Evolutionary conservation across 257 asterid species (phyloP).

Genomic region (Eustoma russellianum): DNA sequence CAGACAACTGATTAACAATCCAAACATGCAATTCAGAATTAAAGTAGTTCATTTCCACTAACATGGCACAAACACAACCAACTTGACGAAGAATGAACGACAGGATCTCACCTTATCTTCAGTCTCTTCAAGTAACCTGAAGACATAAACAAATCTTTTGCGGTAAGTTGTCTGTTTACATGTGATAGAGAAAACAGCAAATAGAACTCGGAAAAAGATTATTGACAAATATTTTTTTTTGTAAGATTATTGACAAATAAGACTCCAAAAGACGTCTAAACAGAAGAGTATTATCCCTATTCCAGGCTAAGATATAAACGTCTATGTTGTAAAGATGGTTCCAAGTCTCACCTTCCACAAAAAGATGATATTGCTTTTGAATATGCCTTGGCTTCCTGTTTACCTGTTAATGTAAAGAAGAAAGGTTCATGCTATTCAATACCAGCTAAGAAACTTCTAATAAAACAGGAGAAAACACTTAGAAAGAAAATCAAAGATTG

Average conservation of each 20-base stretch:
- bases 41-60: too few species aligned
- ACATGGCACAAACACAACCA: neutral
- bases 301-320: too few species aligned
- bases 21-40: neutral
- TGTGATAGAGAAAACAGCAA: too few species aligned
- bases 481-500: too few species aligned
- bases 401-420: conserved; percentile 29
- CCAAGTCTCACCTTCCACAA: conserved; percentile 72
- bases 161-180: neutral
- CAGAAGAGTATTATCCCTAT: too few species aligned
- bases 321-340: conserved; percentile 6
- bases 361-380: conserved; percentile 75
- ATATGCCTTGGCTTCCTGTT: conserved; percentile 81
- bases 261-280: too few species aligned
- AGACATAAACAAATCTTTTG: conserved; percentile 7
- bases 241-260: too few species aligned
- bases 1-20: conserved; percentile 46
- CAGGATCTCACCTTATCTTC: conserved; percentile 70
- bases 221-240: too few species aligned
- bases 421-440: neutral
- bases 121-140: conserved; percentile 86
- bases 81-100: neutral
- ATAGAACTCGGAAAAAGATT: too few species aligned
- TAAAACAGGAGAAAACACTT: too few species aligned
- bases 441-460: too few species aligned